Evolutionary conservation across 257 asterid species (phyloP), one percentile per base, ranked within the genome.

Genomic region (Scutellaria minor): DNA sequence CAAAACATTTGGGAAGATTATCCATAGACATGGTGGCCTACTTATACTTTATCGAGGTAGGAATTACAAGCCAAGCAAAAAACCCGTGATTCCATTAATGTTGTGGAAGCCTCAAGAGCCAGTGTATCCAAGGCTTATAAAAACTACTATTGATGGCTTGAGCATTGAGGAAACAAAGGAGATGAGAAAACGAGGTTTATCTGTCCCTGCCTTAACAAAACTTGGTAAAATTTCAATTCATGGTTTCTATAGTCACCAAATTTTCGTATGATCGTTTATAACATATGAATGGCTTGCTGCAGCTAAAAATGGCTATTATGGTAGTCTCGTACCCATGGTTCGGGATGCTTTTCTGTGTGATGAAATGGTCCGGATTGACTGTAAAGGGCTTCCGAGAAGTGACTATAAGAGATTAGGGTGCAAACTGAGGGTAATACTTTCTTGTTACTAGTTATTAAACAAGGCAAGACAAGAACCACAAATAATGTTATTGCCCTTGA

Each of bases 91-190:
- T 80, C 99, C 99, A 7, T 62, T 86, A 61, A 94, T 91, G 98
- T 70, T 91, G 69, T 94, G 99, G 99, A 94, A 91, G 83, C 99
- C 99, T 60, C 97, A 83, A 22, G 98, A 90, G 73, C 99, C 98
- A 1, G 93, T 94, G 11, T 94, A 94, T 79, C 99, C 99, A 8
- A 86, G 85, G 82, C 97, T 94, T 64, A 72, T 91, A 60, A 93
- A 84, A 83, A 89, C 97, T 48, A 89, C 97, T 9, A 82, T 91
- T 4, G 96, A 89, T 53, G 97, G 96, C 82, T 81, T 93, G 66
- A 89, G 91, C 74, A 83, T 94, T 9, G 93, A 85, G 66, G 99
- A 89, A 87, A 94, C 99, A 3, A 89, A 93, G 72, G 84, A 84
- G 72, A 86, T 94, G 89, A 81, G 97, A 64, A 91, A 88, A 79